Evolutionary conservation across 2,329 filamentous ascomycete species (phyloP), one percentile per base, ranked within the genome.

Genomic region (Harringtonia aguacate): DNA sequence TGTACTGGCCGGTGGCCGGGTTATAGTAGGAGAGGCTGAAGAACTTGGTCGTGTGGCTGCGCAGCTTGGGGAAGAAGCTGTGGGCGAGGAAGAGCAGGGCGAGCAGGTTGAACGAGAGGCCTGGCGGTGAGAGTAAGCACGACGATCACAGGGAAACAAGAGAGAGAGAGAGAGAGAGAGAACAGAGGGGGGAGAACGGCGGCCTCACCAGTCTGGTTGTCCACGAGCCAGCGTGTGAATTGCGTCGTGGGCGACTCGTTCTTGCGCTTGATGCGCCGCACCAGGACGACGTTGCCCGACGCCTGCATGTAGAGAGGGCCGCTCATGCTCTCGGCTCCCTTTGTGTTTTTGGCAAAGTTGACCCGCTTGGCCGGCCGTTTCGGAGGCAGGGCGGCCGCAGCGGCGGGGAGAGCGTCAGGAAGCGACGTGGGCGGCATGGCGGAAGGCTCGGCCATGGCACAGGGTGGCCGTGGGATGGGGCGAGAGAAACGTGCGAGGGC

Each of bases 1-100:
- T 77, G 62, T 95, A 97, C 48, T 75, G 65, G 36, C 77, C 80
- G 1, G 79, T 78, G 8, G 68, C 58, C 0, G 77, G 65, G 58
- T 90, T 85, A 63, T 82, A 81, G 68, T 97, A 92, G 46, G 86
- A 89, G 46, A 95, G 75, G 45, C 79, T 75, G 66, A 94, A 88
- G 70, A 95, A 95, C 54, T 89, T 92, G 56, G 75, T 73, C n/a
- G 88, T 94, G 56, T 84, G 79, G 43, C 75, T 69, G 51, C 86
- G 79, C 39, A 88, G 79, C 55, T 81, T 82, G 41, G 90, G 88
- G 59, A 95, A 87, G 58, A 83, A 81, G 55, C 81, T 68, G 66
- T 95, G 87, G 45, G 86, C 79, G 51, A 94, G 78, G 60, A 84
- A 79, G 51, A 95, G 78, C 52, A 94, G 79, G 46, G 86, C 78